phyloP scores from a whole-genome alignment of 148 eudicot genomes.

The Rhododendron ferrugineum region DNA sequence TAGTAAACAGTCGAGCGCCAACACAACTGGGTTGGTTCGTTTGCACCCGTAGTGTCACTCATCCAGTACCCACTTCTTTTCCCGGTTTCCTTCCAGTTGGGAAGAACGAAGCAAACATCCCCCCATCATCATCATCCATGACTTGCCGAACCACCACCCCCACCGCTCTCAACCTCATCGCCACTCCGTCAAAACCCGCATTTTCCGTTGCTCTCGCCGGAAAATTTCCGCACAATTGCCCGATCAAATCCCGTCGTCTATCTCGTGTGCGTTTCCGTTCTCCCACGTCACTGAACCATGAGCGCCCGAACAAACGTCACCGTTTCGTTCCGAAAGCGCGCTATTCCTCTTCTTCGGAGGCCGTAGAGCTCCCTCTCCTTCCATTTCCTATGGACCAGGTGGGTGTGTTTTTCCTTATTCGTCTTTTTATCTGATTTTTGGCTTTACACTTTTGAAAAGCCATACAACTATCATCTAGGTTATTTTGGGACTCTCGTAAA shows the following conservation, averaged over 20 bases:
- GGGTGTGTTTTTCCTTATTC: neutral
- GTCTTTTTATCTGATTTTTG: neutral
- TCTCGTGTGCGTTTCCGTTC: neutral
- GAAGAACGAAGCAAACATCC: neutral
- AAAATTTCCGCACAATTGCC: neutral
- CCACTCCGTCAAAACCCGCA: neutral
- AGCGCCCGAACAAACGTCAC: neutral
- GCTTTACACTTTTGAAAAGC: neutral
- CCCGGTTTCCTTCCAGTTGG: neutral
- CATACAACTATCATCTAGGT: neutral
- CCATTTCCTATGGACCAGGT: conserved; percentile 3
- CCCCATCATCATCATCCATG: neutral
- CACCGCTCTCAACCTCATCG: neutral
- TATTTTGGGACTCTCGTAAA: neutral
- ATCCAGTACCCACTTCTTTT: neutral
- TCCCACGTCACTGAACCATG: neutral
- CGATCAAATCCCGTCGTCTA: neutral
- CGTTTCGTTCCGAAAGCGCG: neutral
- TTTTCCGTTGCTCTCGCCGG: neutral
- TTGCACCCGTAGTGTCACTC: too few relatives aligned
- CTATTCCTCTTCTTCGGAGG: neutral
- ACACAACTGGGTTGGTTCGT: too few relatives aligned
- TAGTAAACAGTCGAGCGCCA: too few relatives aligned
- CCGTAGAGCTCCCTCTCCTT: neutral
- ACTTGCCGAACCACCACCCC: neutral